Base-by-base conservation (phyloP, 1,284 basidiomycete genomes). In the Melampsora occidentalis region DNA sequence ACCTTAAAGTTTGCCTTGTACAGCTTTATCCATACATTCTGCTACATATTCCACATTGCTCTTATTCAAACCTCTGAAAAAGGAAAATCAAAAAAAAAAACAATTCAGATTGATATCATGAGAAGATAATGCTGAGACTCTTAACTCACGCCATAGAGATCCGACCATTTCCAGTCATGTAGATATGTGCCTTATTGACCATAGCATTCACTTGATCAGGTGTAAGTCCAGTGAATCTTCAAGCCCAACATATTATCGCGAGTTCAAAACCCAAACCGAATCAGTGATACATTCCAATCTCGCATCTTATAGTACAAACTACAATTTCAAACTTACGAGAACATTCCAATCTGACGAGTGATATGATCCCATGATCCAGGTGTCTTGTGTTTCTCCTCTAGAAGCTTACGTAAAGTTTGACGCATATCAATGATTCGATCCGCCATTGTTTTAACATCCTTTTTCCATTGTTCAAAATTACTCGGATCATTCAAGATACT, bases 401-500 rank as follows among this genome's bases (percentile, higher is more conserved):
- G 84, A 79, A 93, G 83, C 75, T 88, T 86, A 84, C 88, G 87
- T 79, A 99, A 86, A 85, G 91, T 88, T 81, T 90, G 86, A 59
- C 96, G 89, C 89, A 97, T 97, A 76, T 88, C 87, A 80, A 94
- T 94, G 82, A 99, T 94, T 62, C 96, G 89, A 62, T 89, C 87
- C 0, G 94, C 89, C 95, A 99, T 98, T 78, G 91, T 92, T 83
- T 86, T 85, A 83, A 99, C 92, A 83, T 99, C 95, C 73, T 84
- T 84, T 82, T 93, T 90, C 96, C 95, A 97, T 82, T 93, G 89
- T 79, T 87, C 88, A 81, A 93, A 94, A 81, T 96, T 85, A 72
- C 80, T 85, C 3, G 85, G 82, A 78, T 91, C 85, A 81, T 91
- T 93, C 81, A 95, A 83, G 81, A 94, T 92, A 82, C 92, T 83